Conservation (phyloP, 306 rosid species). For the Lablab purpureus region DNA sequence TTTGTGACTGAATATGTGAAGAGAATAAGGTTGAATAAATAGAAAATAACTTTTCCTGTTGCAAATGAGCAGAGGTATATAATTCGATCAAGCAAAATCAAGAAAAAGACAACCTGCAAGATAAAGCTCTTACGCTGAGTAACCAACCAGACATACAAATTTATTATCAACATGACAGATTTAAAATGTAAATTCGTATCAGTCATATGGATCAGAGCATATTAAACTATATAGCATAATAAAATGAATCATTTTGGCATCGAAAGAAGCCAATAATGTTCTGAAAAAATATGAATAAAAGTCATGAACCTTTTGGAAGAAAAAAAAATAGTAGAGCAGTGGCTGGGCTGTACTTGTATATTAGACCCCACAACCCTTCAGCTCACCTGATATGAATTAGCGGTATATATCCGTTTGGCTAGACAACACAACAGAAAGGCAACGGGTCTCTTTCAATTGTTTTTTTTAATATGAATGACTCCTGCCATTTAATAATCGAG, state of each 20-base stretch:
- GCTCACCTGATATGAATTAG: background rate
- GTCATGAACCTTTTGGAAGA: slow-evolving; percentile 19
- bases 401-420: slow-evolving; percentile 24
- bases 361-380: slow-evolving; percentile 23
- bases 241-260: slow-evolving; percentile 11
- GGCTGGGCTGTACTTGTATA: background rate
- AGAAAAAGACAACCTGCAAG: slow-evolving; percentile 88
- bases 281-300: slow-evolving; percentile 16
- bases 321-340: background rate
- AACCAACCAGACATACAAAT: slow-evolving; percentile 26
- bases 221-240: background rate
- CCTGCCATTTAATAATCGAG: slow-evolving; percentile 16
- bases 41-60: slow-evolving; percentile 78
- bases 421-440: slow-evolving; percentile 24
- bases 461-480: slow-evolving; percentile 7
- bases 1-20: slow-evolving; percentile 83
- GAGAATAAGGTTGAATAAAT: slow-evolving; percentile 83
- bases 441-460: background rate
- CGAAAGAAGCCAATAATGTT: slow-evolving; percentile 5
- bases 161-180: slow-evolving; percentile 21
- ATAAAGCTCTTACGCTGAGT: slow-evolving; percentile 35
- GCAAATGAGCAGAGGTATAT: slow-evolving; percentile 95
- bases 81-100: slow-evolving; percentile 91
- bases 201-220: slow-evolving; percentile 33
- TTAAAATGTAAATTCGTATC: slow-evolving; percentile 17